Evolutionary conservation across 176 grass and related monocot species (phyloP).

Genomic region (Otatea glauca): DNA sequence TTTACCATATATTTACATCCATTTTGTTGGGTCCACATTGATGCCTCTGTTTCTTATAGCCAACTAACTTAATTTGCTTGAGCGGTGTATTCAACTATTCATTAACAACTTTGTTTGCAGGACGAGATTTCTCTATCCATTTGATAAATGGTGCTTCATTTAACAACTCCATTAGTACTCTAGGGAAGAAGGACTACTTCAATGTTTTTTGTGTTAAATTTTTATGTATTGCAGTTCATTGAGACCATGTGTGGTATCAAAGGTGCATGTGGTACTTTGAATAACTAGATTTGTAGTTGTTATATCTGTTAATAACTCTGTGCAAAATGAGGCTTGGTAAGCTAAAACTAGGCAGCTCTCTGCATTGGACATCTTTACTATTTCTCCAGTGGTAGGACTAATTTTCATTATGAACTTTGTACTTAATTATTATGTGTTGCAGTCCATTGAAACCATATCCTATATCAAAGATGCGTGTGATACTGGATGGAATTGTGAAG

Average conservation of each 20-base stretch:
- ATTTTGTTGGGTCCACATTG: neutral
- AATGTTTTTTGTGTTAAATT: slow-evolving; percentile 21
- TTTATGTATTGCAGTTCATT: slow-evolving; percentile 54
- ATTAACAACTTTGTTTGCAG: neutral
- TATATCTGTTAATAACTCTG: neutral
- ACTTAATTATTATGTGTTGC: slow-evolving; percentile 31
- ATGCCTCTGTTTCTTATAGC: slow-evolving; percentile 32
- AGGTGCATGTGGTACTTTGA: neutral
- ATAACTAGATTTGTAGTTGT: neutral
- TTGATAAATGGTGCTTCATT: neutral
- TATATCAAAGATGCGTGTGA: slow-evolving; percentile 78
- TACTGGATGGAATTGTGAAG: slow-evolving; percentile 78
- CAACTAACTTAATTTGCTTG: slow-evolving; percentile 24
- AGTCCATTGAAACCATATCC: slow-evolving; percentile 88
- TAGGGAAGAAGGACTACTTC: slow-evolving; percentile 3
- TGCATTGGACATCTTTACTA: slow-evolving; percentile 23
- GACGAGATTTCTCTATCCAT: neutral
- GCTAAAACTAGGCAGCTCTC: neutral
- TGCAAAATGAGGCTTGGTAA: neutral
- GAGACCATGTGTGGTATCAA: slow-evolving; percentile 38
- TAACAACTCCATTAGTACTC: neutral
- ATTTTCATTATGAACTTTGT: neutral
- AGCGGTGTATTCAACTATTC: neutral
- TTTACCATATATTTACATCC: slow-evolving; percentile 30
- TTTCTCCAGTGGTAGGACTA: neutral